Percentiles rank a stretch among this genome's conserved stretches.
These are phyloP conservation scores for Hypoxylon sp. DNA, from an alignment of 2,329 filamentous ascomycete species.

Conservation along the genomic window DNA sequence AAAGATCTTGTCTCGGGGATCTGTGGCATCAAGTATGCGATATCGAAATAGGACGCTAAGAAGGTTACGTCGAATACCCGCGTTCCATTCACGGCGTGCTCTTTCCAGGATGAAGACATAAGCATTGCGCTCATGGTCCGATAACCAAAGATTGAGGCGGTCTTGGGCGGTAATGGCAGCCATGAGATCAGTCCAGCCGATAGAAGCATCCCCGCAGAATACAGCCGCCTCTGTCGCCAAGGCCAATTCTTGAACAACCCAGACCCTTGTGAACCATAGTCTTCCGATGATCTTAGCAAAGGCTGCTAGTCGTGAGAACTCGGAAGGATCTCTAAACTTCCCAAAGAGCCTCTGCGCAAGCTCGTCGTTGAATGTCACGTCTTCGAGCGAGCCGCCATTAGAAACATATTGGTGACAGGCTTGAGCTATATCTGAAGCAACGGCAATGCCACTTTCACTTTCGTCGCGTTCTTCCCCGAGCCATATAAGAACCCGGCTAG, in stretches of 20 bases:
- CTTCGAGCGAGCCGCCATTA: constrained; percentile 19
- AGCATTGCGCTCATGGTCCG: constrained; percentile 34
- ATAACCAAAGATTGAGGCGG: constrained; percentile 30
- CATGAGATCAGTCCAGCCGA: constrained; percentile 32
- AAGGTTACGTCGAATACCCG: constrained; percentile 22
- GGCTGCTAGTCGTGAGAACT: constrained; percentile 29
- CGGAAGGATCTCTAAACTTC: constrained; percentile 25
- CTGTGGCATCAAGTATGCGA: constrained; percentile 40
- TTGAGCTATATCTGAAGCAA: constrained; percentile 29
- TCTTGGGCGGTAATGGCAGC: constrained; percentile 40
- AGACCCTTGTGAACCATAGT: constrained; percentile 41
- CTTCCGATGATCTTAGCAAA: constrained; percentile 36
- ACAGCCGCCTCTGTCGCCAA: constrained; percentile 37
- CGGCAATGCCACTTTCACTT: constrained; percentile 27
- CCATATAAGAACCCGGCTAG: constrained; percentile 39
- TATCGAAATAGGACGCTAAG: constrained; percentile 38
- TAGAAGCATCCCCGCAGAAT: constrained; percentile 33
- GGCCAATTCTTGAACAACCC: constrained; percentile 44
- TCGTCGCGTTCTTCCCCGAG: constrained; percentile 37
- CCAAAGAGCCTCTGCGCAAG: constrained; percentile 22
- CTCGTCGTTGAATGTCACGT: constrained; percentile 29
- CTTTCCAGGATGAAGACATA: constrained; percentile 38
- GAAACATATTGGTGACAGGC: constrained; percentile 24
- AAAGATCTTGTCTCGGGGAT: constrained; percentile 45
- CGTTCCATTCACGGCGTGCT: constrained; percentile 24